Evolutionary conservation across 1,284 basidiomycete species (phyloP).

Genomic region (Cutaneotrichosporon dermatis): DNA sequence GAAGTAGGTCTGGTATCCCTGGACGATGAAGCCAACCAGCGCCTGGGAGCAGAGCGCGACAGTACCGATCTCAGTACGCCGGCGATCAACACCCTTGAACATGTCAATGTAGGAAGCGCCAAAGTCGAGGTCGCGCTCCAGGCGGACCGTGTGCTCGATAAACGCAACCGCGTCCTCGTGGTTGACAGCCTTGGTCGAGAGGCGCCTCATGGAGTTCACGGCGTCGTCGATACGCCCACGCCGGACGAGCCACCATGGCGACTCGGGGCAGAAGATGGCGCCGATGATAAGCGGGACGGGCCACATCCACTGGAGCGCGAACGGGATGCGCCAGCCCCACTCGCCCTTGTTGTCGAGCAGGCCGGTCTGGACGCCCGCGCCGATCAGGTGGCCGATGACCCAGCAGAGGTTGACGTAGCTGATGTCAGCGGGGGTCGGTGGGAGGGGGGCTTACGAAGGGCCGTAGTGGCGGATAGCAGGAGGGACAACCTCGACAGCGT

Average conservation of each 20-base stretch:
- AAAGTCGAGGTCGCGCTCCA: conserved; percentile 24
- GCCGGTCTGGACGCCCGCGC: conserved; percentile 18
- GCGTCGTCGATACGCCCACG: conserved; percentile 25
- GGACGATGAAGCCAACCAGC: conserved; percentile 3
- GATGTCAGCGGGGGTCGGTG: too few species aligned
- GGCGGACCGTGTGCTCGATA: conserved; percentile 44
- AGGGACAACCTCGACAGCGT: conserved; percentile 45
- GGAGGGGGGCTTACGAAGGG: conserved; percentile 21
- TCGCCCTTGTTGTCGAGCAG: conserved; percentile 10
- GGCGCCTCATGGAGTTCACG: neutral
- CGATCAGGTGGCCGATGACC: conserved; percentile 30
- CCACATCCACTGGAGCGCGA: conserved; percentile 17
- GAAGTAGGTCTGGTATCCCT: conserved; percentile 23
- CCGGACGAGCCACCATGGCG: conserved; percentile 37
- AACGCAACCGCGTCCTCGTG: conserved; percentile 39
- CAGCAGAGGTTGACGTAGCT: conserved; percentile 45
- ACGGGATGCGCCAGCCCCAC: conserved; percentile 20
- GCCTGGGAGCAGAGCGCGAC: conserved; percentile 3
- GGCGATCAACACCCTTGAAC: conserved; percentile 42
- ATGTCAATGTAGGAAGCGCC: conserved; percentile 46
- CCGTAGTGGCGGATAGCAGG: conserved; percentile 39
- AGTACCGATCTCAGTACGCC: conserved; percentile 41
- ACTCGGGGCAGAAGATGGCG: conserved; percentile 28
- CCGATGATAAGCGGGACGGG: conserved; percentile 15
- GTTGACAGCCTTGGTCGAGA: conserved; percentile 19